Conservation (phyloP, 257 asterid genomes). For the Gentiana dahurica region DNA sequence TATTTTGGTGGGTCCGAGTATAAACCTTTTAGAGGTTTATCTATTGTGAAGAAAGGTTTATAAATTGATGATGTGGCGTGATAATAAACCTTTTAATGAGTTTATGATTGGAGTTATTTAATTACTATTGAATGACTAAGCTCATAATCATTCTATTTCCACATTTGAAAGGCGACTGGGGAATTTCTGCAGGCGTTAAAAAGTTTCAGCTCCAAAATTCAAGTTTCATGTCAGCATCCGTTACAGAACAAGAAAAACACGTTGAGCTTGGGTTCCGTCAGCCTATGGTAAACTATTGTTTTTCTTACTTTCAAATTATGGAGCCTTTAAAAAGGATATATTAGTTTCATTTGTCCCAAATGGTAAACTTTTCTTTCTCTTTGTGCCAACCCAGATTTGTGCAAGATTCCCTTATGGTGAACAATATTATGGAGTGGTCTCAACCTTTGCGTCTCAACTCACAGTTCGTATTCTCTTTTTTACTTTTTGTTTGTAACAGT, state of each 20-base stretch:
- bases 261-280: constrained; percentile 16
- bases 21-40: too few relatives aligned
- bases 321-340: background rate
- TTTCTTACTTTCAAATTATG: background rate
- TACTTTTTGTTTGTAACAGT: background rate
- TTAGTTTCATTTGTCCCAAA: background rate
- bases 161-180: constrained; percentile 25
- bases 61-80: too few relatives aligned
- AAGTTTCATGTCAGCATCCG: constrained; percentile 5
- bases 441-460: constrained; percentile 35
- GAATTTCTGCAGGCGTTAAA: constrained; percentile 11
- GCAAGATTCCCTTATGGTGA: constrained; percentile 44
- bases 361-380: background rate
- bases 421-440: constrained; percentile 35
- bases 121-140: background rate
- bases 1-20: too few relatives aligned
- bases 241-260: constrained; percentile 9
- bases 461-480: constrained; percentile 20
- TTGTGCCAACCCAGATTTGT: constrained; percentile 28
- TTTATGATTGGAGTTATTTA: too few relatives aligned
- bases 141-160: background rate
- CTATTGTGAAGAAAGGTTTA: too few relatives aligned
- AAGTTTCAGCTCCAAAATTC: constrained; percentile 13
- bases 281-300: constrained; percentile 11
- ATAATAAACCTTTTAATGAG: too few relatives aligned